Conservation (phyloP, 306 rosid genomes). For the Sindora glabra region DNA sequence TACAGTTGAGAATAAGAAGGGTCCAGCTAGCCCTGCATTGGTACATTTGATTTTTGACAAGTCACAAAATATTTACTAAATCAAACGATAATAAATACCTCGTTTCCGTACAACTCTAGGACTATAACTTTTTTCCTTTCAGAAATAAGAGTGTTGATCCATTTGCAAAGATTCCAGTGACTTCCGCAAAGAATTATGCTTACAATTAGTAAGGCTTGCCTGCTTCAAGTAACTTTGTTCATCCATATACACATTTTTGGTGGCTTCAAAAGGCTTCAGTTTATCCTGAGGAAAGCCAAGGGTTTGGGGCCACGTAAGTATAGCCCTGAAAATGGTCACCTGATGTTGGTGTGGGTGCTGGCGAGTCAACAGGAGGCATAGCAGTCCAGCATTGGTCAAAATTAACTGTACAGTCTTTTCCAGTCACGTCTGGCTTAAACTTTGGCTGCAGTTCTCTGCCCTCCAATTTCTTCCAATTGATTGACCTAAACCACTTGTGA, state of each 20-base stretch:
- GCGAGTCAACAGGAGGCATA: constrained; percentile 82
- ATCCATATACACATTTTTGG: neutral
- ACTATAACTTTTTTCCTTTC: no score
- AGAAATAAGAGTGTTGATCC: neutral
- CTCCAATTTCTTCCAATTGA: constrained; percentile 91
- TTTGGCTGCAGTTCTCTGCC: constrained; percentile 68
- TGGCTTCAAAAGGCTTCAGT: neutral
- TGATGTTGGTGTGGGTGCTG: constrained; percentile 79
- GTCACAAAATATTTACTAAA: no score
- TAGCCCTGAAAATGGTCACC: constrained; percentile 89
- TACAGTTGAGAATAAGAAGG: neutral
- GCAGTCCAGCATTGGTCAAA: constrained; percentile 91
- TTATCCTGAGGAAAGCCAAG: constrained; percentile 72
- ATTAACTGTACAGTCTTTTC: constrained; percentile 78
- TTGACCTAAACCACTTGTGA: constrained; percentile 75
- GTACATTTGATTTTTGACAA: neutral
- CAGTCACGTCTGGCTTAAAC: constrained; percentile 82
- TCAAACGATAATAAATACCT: no score
- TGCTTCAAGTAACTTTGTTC: neutral
- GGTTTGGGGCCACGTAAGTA: constrained; percentile 72
- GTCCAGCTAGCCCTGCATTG: no score
- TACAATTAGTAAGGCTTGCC: constrained; percentile 9
- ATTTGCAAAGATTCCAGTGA: constrained; percentile 8
- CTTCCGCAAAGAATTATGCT: constrained; percentile 16
- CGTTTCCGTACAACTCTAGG: no score